Conservation (phyloP, 345 rosid species). For the Gossypioides kirkii region DNA sequence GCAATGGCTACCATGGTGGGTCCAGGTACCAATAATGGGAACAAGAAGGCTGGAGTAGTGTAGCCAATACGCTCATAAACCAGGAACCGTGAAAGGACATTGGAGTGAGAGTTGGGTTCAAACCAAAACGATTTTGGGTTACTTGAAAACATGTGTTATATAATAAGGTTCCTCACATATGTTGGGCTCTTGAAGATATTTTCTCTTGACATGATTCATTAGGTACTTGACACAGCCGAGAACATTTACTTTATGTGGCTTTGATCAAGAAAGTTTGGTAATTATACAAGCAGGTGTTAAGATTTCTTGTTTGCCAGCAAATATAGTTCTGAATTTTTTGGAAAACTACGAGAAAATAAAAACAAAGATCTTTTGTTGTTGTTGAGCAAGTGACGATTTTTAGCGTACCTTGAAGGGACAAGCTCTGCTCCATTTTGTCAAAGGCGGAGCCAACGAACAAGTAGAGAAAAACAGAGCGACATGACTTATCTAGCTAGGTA, state of each 20-base stretch:
- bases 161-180: neutral
- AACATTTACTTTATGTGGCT: neutral
- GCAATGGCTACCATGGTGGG: neutral
- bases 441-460: neutral
- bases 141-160: neutral
- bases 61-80: neutral
- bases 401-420: constrained; percentile 37
- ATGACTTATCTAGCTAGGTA: no score
- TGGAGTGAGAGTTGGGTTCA: neutral
- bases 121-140: neutral
- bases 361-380: no score
- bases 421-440: constrained; percentile 30
- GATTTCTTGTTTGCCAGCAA: neutral
- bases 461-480: neutral
- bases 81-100: neutral
- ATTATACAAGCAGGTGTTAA: neutral
- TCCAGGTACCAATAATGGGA: neutral
- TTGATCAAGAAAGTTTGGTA: neutral
- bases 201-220: neutral
- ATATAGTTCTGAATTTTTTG: no score
- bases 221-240: neutral
- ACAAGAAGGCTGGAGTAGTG: neutral
- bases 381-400: neutral
- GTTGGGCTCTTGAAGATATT: neutral
- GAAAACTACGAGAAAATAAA: neutral